A percentile compares a stretch with the other conserved stretches of the same genome.
Conservation (phyloP, 139 green algal species). For the Chlamydomonas sp. region DNA sequence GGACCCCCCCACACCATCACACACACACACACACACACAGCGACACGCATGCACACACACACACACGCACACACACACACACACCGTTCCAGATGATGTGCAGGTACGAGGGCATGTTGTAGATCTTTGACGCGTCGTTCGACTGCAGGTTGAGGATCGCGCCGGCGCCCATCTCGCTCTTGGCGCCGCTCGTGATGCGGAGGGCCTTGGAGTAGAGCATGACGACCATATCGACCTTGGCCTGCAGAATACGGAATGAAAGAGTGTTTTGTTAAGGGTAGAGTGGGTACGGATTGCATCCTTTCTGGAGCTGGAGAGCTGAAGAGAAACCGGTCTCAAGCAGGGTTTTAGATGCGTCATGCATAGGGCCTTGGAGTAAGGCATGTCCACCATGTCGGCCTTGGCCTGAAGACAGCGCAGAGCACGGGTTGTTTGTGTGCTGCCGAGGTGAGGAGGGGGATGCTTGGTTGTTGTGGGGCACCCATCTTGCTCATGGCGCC, state of each 20-base stretch:
- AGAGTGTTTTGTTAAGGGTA: no score
- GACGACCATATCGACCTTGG: constrained; percentile 56
- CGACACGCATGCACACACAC: constrained; percentile 1
- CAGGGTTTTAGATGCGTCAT: not conserved
- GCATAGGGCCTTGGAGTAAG: not conserved
- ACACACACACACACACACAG: constrained; percentile 4
- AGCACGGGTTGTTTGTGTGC: no score
- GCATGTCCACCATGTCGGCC: constrained; percentile 18
- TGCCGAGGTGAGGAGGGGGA: no score
- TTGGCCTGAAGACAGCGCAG: constrained; percentile 8
- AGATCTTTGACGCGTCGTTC: constrained; percentile 87
- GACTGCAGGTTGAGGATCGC: constrained; percentile 71
- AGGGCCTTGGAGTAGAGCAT: constrained; percentile 74
- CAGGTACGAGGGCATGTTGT: constrained; percentile 66
- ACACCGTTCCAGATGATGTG: constrained; percentile 77
- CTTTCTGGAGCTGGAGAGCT: no score
- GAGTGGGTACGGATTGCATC: no score
- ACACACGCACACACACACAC: not conserved
- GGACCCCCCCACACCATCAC: no score
- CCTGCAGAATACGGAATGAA: no score
- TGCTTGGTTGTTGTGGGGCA: no score
- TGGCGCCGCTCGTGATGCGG: constrained; percentile 46
- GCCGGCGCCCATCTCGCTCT: constrained; percentile 50
- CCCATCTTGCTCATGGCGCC: constrained; percentile 49
- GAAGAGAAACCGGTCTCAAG: not conserved